phyloP scores from a whole-genome alignment of 768 basidiomycete genomes.

The Clathrus columnatus region DNA sequence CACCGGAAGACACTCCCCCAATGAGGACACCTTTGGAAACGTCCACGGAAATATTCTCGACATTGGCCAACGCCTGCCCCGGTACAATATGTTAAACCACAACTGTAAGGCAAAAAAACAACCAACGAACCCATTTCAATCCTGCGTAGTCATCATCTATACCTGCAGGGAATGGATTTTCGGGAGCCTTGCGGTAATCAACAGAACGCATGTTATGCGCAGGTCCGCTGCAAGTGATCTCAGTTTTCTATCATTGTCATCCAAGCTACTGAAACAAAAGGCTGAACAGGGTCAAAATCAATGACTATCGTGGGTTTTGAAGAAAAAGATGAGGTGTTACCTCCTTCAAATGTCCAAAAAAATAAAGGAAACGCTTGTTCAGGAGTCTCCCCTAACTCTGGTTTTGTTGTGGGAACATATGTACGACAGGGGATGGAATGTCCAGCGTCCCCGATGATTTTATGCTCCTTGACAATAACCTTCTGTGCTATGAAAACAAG shows the following conservation, averaged over 20 bases:
- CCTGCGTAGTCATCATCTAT: conserved; percentile 17
- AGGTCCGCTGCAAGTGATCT: conserved; percentile 12
- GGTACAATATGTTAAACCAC: background rate
- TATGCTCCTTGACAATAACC: background rate
- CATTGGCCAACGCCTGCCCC: conserved; percentile 10
- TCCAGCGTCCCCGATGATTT: background rate
- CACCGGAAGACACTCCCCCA: conserved; percentile 19
- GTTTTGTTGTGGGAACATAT: background rate
- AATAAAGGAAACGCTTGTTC: background rate
- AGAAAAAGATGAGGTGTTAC: background rate
- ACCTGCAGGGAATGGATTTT: conserved; percentile 18
- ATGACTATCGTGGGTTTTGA: background rate
- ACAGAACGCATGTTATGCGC: conserved; percentile 14
- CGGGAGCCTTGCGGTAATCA: conserved; percentile 18
- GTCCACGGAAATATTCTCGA: conserved; percentile 8
- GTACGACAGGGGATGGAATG: background rate
- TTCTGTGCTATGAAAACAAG: background rate
- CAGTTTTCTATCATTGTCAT: background rate
- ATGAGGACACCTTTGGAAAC: conserved; percentile 19
- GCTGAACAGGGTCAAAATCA: background rate
- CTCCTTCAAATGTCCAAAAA: background rate
- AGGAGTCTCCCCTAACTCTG: background rate
- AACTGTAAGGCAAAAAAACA: too few species aligned
- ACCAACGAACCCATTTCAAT: background rate
- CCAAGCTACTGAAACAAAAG: background rate